Evolutionary conservation across 164 flowering plant genomes (phyloP).

Genomic region (Sextonia rubra): DNA sequence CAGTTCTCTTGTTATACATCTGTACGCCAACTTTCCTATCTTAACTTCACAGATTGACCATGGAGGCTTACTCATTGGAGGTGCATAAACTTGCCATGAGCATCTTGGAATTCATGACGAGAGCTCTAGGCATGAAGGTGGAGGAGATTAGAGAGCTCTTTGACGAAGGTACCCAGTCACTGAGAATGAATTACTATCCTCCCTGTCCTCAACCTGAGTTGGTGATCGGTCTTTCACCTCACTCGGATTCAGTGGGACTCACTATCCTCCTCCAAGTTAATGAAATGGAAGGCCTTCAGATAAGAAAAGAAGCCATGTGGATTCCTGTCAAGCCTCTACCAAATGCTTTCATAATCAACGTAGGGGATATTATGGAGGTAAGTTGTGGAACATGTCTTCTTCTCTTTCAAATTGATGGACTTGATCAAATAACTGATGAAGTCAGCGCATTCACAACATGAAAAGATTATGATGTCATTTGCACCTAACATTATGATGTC

Average conservation of each 20-base stretch:
- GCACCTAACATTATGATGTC: neutral
- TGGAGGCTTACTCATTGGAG: constrained; percentile 35
- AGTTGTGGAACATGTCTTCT: neutral
- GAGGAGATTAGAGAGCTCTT: constrained; percentile 26
- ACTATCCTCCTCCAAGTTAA: constrained; percentile 40
- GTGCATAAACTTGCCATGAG: constrained; percentile 13
- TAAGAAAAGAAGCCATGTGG: constrained; percentile 41
- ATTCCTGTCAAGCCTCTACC: constrained; percentile 37
- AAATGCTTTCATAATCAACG: constrained; percentile 35
- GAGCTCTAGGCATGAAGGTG: constrained; percentile 23
- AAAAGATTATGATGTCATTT: neutral
- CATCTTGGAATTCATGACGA: constrained; percentile 27
- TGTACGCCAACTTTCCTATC: neutral
- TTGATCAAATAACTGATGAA: neutral
- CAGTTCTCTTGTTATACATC: neutral
- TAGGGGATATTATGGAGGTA: constrained; percentile 53
- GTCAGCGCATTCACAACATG: neutral
- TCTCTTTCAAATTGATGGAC: neutral
- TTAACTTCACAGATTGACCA: constrained; percentile 19
- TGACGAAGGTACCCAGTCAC: constrained; percentile 20
- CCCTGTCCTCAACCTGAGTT: constrained; percentile 34
- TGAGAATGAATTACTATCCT: constrained; percentile 45
- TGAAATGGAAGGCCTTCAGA: constrained; percentile 41
- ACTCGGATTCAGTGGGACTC: constrained; percentile 40
- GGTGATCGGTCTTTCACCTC: constrained; percentile 43